Evolutionary conservation across 1,284 basidiomycete genomes (phyloP).

Genomic region (Amylostereum areolatum): DNA sequence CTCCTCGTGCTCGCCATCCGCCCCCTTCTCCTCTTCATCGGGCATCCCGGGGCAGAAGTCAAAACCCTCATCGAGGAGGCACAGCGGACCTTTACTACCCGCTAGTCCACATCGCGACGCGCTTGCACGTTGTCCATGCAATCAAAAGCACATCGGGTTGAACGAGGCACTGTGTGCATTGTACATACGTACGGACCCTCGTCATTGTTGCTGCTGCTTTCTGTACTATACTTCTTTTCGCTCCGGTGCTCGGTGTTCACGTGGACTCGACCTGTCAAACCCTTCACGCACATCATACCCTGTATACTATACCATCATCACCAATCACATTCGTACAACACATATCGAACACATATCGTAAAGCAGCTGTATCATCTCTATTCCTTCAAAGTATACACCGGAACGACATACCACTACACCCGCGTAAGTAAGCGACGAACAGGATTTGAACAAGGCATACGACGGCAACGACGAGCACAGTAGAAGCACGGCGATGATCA

Average conservation of each 20-base stretch:
- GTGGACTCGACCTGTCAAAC: not conserved
- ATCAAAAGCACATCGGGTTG: slow-evolving; percentile 28
- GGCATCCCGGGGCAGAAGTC: slow-evolving; percentile 44
- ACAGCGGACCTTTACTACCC: slow-evolving; percentile 62
- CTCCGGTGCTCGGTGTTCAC: no score
- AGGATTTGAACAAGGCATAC: slow-evolving; percentile 17
- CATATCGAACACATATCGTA: slow-evolving; percentile 9
- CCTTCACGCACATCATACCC: not conserved
- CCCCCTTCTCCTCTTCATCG: slow-evolving; percentile 47
- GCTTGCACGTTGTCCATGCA: slow-evolving; percentile 55
- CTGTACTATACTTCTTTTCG: not conserved
- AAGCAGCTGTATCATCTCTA: slow-evolving; percentile 34
- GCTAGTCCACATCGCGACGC: slow-evolving; percentile 40
- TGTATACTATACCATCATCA: slow-evolving; percentile 10
- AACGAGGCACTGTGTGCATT: not conserved
- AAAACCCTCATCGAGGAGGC: slow-evolving; percentile 52
- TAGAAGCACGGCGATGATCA: slow-evolving; percentile 19
- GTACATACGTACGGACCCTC: not conserved
- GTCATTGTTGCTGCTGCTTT: no score
- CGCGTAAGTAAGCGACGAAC: slow-evolving; percentile 21
- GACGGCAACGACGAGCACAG: slow-evolving; percentile 15
- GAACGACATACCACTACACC: slow-evolving; percentile 51
- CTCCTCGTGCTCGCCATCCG: slow-evolving; percentile 54
- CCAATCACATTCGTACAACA: slow-evolving; percentile 15
- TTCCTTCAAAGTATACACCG: slow-evolving; percentile 59